Conservation (phyloP, 176 grass and related monocot species). For the Canna indica region DNA sequence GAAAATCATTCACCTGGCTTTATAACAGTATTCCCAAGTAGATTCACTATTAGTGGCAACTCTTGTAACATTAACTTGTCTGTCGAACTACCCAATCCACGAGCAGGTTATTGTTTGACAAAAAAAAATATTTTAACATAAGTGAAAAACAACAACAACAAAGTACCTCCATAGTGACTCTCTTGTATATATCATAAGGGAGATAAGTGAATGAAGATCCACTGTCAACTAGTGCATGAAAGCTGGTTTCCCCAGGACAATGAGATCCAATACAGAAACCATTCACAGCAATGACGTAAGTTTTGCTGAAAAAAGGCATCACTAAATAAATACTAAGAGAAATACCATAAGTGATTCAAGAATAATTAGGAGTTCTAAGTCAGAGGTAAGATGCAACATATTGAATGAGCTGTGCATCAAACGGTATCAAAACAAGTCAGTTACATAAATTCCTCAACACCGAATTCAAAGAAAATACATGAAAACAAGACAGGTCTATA, state of each 20-base stretch:
- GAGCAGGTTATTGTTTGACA: constrained; percentile 22
- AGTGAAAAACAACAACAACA: constrained; percentile 8
- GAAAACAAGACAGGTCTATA: no score
- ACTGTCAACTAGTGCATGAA: constrained; percentile 76
- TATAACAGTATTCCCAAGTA: constrained; percentile 71
- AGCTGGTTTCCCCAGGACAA: constrained; percentile 47
- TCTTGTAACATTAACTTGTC: constrained; percentile 65
- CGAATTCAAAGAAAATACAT: no score
- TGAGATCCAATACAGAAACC: constrained; percentile 70
- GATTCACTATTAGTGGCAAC: constrained; percentile 25
- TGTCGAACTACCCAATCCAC: constrained; percentile 62
- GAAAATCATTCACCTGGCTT: constrained; percentile 46
- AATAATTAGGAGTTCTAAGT: background rate
- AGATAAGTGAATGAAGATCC: constrained; percentile 85
- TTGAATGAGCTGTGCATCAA: no score
- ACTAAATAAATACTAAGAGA: constrained; percentile 21
- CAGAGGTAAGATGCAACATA: background rate
- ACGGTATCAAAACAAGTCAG: no score
- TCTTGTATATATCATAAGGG: constrained; percentile 59
- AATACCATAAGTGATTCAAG: constrained; percentile 1
- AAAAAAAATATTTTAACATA: background rate
- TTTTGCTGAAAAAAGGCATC: constrained; percentile 38
- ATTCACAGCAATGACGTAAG: constrained; percentile 61
- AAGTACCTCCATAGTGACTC: constrained; percentile 53
- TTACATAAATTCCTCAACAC: no score